These are phyloP conservation scores for Truncatella angustata DNA, from an alignment of 2,329 filamentous ascomycete genomes.

Conservation along the genomic window DNA sequence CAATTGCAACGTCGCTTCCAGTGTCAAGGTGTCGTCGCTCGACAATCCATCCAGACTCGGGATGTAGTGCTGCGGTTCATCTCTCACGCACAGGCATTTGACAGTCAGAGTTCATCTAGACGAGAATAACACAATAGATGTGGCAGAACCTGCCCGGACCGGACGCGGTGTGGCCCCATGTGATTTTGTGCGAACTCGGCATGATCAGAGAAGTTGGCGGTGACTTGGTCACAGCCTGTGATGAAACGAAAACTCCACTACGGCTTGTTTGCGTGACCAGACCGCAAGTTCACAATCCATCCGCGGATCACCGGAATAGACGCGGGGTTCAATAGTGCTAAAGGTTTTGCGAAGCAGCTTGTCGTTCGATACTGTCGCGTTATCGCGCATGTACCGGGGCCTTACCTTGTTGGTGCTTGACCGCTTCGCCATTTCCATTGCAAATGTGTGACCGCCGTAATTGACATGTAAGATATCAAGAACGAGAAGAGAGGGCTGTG, in stretches of 20 bases:
- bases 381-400: not conserved
- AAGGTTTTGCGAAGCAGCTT: not conserved
- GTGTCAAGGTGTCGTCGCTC: not conserved
- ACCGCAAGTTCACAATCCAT: conserved; percentile 1
- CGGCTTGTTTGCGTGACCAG: conserved; percentile 4
- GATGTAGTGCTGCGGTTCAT: not conserved
- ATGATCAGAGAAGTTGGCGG: not conserved
- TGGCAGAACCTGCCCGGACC: not conserved
- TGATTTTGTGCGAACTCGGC: not conserved
- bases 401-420: not conserved
- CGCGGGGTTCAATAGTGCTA: conserved; percentile 3
- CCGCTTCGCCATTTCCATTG: not conserved
- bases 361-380: not conserved
- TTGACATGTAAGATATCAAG: conserved; percentile 5
- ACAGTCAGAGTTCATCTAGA: no score
- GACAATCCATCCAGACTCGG: not conserved
- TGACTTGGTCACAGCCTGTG: not conserved
- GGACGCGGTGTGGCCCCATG: not conserved
- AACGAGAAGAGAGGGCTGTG: conserved; percentile 1
- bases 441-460: not conserved
- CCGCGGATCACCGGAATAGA: not conserved
- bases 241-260: not conserved
- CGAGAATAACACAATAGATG: no score
- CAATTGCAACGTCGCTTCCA: conserved; percentile 1
- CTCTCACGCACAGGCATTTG: no score